These are phyloP conservation scores for Backusella mclennaniae DNA, from an alignment of 192 early-diverging fungal species.

Conservation along the genomic window DNA sequence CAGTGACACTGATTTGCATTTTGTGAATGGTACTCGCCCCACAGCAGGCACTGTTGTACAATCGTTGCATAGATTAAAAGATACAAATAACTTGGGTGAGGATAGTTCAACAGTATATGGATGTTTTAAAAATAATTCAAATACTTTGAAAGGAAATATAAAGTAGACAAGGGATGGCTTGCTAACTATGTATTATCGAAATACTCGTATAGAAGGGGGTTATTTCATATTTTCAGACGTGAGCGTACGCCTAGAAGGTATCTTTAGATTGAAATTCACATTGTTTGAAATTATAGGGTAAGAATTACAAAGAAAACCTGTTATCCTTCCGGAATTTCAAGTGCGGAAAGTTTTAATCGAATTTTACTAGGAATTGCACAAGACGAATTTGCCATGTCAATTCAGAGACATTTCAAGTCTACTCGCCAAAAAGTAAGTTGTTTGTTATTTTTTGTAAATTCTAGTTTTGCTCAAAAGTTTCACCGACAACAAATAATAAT, in stretches of 20 bases:
- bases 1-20: background rate
- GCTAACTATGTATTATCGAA: no score
- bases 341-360: background rate
- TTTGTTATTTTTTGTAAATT: background rate
- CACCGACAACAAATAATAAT: no score
- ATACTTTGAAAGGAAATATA: background rate
- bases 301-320: background rate
- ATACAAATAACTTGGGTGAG: slow-evolving; percentile 64
- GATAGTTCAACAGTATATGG: background rate
- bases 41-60: slow-evolving; percentile 91
- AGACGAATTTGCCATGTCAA: background rate
- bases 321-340: background rate
- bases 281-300: slow-evolving; percentile 86
- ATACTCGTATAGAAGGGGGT: slow-evolving; percentile 57
- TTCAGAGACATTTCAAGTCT: slow-evolving; percentile 12
- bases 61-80: slow-evolving; percentile 84
- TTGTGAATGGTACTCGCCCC: slow-evolving; percentile 39
- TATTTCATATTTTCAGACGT: slow-evolving; percentile 97
- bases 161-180: no score
- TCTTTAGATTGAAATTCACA: slow-evolving; percentile 77
- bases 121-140: background rate
- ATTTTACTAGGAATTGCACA: background rate
- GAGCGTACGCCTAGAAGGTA: slow-evolving; percentile 88
- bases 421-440: slow-evolving; percentile 14
- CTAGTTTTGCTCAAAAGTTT: no score